A percentile compares a stretch with the other conserved stretches of the same genome.
Conservation (phyloP, 768 basidiomycete genomes). For the Termitomyces sp. region DNA sequence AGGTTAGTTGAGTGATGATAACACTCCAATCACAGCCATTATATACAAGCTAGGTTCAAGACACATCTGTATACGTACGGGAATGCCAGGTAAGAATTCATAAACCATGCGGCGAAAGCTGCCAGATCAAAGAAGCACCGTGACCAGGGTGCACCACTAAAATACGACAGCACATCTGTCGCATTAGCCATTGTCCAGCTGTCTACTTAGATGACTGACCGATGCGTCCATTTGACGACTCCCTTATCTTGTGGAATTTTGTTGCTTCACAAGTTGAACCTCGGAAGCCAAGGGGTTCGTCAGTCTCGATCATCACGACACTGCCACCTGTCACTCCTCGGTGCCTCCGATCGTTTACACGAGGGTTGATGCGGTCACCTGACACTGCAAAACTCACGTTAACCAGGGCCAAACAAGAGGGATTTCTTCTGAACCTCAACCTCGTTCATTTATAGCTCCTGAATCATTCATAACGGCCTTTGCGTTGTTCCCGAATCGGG, state of each 20-base stretch:
- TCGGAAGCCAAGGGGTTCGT: no score
- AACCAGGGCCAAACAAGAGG: constrained; percentile 28
- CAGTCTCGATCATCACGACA: neutral
- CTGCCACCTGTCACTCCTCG: neutral
- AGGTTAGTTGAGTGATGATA: neutral
- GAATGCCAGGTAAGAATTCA: neutral
- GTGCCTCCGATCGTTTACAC: constrained; percentile 2
- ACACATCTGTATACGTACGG: constrained; percentile 8
- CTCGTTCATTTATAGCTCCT: constrained; percentile 21
- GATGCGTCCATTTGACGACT: no score
- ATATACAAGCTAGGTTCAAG: constrained; percentile 7
- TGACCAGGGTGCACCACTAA: neutral
- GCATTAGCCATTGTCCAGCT: no score
- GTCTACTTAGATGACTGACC: no score
- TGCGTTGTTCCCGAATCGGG: neutral
- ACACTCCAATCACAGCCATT: neutral
- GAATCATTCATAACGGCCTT: neutral
- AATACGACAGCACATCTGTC: constrained; percentile 2
- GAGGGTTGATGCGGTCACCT: neutral
- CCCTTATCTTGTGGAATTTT: no score
- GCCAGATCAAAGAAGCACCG: constrained; percentile 14
- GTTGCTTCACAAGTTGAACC: no score
- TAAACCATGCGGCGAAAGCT: constrained; percentile 1
- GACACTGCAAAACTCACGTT: neutral
- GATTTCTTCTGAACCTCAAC: constrained; percentile 10